Base-by-base conservation (phyloP, 257 asterid genomes). In the Verbascum thapsus region DNA sequence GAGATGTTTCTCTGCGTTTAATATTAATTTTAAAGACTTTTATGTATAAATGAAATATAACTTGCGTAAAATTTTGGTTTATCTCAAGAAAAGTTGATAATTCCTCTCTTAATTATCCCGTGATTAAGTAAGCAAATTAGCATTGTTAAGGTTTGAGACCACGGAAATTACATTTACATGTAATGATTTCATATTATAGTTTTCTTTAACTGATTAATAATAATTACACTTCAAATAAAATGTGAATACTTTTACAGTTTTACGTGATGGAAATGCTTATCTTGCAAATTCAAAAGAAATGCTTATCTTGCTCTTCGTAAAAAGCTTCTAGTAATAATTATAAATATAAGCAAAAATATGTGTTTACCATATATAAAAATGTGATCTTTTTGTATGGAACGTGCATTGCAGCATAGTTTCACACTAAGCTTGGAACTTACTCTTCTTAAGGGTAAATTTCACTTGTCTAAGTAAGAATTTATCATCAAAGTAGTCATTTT, bases 241-340 rank as follows among this genome's bases (percentile, higher is more conserved):
- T 60, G 72, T 72, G 77, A 72, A 11, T 17, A 38, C 39, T 49
- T 17, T 57, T 64, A 64, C 72, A 30, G 63, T 44, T 58, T 34
- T 17, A 43, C 32, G 53, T 37, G 69, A 34, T 43, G 26, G 39
- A 66, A 59, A 58, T 60, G 71, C 42, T n/a, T 32, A 41, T 58
- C 47, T 56, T 38, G 71, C 39, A n/a, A n/a, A n/a, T n/a, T n/a
- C n/a, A n/a, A n/a, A n/a, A n/a, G 39, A 66, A 59, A 58, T 60
- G 71, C 42, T n/a, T 32, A 41, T 58, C 47, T 56, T 38, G 71
- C 39, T 63, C 39, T 45, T 43, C 10, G 49, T 30, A 15, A 42
- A 52, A 52, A 26, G 5, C 26, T 43, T 43, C 6, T 11, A 17
- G 37, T 39, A 57, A 54, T 8, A 1, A 13, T 18, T 43, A 5